These are phyloP conservation scores for Lantana camara DNA, from an alignment of 257 asterid genomes.

Conservation along the genomic window DNA sequence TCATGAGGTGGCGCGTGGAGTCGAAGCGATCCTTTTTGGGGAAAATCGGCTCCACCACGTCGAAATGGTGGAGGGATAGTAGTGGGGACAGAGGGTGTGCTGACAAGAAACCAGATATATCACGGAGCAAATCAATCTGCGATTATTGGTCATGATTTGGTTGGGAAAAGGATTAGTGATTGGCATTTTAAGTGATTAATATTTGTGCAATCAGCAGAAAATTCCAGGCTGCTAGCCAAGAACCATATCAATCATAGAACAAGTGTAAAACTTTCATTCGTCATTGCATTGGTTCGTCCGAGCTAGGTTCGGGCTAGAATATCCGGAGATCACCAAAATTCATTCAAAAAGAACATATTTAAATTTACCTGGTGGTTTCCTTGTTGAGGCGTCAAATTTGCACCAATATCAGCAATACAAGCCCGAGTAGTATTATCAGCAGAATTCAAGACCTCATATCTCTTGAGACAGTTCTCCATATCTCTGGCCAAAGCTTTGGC, in stretches of 20 bases:
- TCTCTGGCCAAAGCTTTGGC: conserved; percentile 35
- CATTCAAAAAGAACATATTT: no score
- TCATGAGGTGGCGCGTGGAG: conserved; percentile 56
- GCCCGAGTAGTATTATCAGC: conserved; percentile 42
- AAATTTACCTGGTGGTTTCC: conserved; percentile 44
- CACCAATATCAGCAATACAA: conserved; percentile 42
- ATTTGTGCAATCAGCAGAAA: no score
- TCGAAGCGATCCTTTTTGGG: conserved; percentile 45
- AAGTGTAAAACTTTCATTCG: no score
- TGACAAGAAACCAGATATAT: conserved; percentile 55
- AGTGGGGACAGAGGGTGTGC: conserved; percentile 50
- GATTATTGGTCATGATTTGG: background rate
- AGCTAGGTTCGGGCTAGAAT: no score
- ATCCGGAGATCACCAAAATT: no score
- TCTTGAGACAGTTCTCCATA: conserved; percentile 35
- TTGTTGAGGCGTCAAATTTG: conserved; percentile 21
- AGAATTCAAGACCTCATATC: conserved; percentile 27
- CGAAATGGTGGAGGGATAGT: conserved; percentile 65
- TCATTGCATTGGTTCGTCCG: no score
- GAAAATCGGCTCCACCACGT: conserved; percentile 50
- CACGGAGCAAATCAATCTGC: conserved; percentile 62
- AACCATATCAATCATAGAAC: no score
- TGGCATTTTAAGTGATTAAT: no score
- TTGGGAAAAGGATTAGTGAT: no score
- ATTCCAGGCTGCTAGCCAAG: no score